These are phyloP conservation scores for Fusarium sambucinum DNA, from an alignment of 2,329 filamentous ascomycete species.

Conservation along the genomic window DNA sequence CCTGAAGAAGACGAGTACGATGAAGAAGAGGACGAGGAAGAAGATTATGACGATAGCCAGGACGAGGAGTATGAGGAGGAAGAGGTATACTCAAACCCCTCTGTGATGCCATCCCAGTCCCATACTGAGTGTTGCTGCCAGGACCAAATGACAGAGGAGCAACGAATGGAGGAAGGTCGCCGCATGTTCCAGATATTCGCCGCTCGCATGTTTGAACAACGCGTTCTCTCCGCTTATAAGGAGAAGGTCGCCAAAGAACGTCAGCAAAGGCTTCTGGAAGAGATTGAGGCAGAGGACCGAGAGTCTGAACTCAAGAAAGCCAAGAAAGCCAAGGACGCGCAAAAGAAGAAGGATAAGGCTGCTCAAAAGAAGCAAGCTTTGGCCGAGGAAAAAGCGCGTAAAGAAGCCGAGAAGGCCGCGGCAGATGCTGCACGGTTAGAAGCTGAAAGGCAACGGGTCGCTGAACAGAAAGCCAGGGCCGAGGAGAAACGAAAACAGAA, in stretches of 20 bases:
- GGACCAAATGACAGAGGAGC: conserved; percentile 97
- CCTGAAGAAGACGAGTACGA: conserved; percentile 82
- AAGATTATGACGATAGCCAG: conserved; percentile 72
- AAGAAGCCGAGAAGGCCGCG: conserved; percentile 88
- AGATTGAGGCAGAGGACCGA: conserved; percentile 86
- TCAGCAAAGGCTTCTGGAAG: conserved; percentile 89
- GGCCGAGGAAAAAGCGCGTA: conserved; percentile 90
- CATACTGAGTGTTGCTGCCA: conserved; percentile 66
- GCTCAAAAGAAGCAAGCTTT: conserved; percentile 87
- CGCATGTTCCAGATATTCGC: conserved; percentile 99
- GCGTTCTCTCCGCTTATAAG: conserved; percentile 95
- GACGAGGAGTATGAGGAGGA: conserved; percentile 82
- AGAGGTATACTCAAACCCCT: conserved; percentile 70
- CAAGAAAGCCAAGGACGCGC: conserved; percentile 93
- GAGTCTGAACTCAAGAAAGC: conserved; percentile 83
- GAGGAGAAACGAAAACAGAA: conserved; percentile 94
- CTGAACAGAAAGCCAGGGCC: conserved; percentile 83
- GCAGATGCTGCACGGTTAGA: conserved; percentile 83
- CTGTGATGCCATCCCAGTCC: conserved; percentile 55
- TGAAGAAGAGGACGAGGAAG: conserved; percentile 72
- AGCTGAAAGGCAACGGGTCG: conserved; percentile 80
- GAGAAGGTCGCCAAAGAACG: conserved; percentile 96
- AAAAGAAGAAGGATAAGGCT: conserved; percentile 95
- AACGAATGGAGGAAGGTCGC: conserved; percentile 98
- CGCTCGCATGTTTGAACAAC: conserved; percentile 98